Conservation (phyloP, 2,329 filamentous ascomycete genomes). For the Penicillium thymicola region DNA sequence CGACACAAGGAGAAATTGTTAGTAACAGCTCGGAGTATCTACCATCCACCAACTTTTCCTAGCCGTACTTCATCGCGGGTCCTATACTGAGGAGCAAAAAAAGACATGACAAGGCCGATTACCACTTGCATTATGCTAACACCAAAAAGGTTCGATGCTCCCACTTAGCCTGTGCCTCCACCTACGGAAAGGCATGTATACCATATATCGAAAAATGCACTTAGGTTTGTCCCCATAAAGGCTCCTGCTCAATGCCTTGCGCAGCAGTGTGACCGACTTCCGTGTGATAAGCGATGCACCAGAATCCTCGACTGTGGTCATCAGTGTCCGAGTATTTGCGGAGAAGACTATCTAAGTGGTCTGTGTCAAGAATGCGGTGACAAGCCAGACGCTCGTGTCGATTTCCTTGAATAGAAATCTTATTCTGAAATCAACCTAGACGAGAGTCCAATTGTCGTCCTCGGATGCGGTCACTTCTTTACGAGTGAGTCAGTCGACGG, state of each 20-base stretch:
- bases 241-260: slow-evolving; percentile 14
- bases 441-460: slow-evolving; percentile 9
- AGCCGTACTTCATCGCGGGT: too few relatives aligned
- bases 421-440: slow-evolving; percentile 14
- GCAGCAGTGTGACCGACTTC: slow-evolving; percentile 14
- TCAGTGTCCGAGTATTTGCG: slow-evolving; percentile 10
- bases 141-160: slow-evolving; percentile 9
- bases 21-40: too few relatives aligned
- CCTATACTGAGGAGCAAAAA: too few relatives aligned
- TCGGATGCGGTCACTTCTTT: slow-evolving; percentile 14
- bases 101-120: too few relatives aligned
- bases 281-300: slow-evolving; percentile 8
- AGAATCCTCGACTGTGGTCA: slow-evolving; percentile 4
- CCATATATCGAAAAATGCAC: slow-evolving; percentile 11
- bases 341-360: slow-evolving; percentile 11
- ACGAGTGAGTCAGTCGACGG: slow-evolving; percentile 14
- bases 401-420: slow-evolving; percentile 6
- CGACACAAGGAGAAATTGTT: too few relatives aligned
- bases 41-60: too few relatives aligned
- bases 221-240: slow-evolving; percentile 6
- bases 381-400: slow-evolving; percentile 11
- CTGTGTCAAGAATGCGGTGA: slow-evolving; percentile 9
- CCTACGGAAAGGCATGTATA: slow-evolving; percentile 8
- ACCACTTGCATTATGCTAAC: too few relatives aligned
- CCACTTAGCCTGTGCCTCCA: slow-evolving; percentile 6